phyloP scores from a whole-genome alignment of 805 yeast species.

The Barnettozyma californica region DNA sequence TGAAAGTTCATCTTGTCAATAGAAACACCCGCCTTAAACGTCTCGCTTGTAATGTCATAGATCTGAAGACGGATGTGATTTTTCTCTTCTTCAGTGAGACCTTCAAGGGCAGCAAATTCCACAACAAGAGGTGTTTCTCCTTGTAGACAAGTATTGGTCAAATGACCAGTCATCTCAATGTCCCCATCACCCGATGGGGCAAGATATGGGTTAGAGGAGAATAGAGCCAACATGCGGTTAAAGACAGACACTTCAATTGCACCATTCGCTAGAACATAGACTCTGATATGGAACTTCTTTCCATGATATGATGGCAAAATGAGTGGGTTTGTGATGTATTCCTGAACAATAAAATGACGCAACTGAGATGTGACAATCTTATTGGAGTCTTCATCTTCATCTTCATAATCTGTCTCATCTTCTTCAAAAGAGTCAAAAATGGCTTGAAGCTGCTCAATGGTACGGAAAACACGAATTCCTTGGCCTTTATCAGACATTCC shows the following conservation, averaged over 20 bases:
- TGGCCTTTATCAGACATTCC: slow-evolving; percentile 97
- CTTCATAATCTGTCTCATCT: slow-evolving; percentile 58
- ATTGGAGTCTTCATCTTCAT: slow-evolving; percentile 47
- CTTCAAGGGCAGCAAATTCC: slow-evolving; percentile 55
- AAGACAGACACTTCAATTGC: slow-evolving; percentile 75
- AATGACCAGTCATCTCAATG: slow-evolving; percentile 50
- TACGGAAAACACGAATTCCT: slow-evolving; percentile 80
- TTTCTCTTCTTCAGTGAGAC: slow-evolving; percentile 33
- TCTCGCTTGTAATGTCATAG: slow-evolving; percentile 56
- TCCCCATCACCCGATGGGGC: slow-evolving; percentile 30
- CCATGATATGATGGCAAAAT: slow-evolving; percentile 52
- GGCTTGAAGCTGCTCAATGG: slow-evolving; percentile 72
- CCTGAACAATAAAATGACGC: slow-evolving; percentile 88
- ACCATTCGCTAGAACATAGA: slow-evolving; percentile 75
- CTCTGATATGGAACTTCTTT: slow-evolving; percentile 85
- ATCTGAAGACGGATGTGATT: slow-evolving; percentile 47
- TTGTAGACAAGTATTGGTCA: slow-evolving; percentile 93
- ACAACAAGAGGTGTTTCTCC: slow-evolving; percentile 46
- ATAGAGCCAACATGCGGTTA: slow-evolving; percentile 73
- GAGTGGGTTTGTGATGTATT: slow-evolving; percentile 66
- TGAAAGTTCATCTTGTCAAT: slow-evolving; percentile 83
- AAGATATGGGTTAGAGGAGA: slow-evolving; percentile 55
- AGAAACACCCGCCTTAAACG: slow-evolving; percentile 73
- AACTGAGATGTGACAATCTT: slow-evolving; percentile 82
- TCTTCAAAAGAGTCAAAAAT: slow-evolving; percentile 86